Conservation (phyloP, 2,329 filamentous ascomycete genomes). For the Ophiostoma ips region DNA sequence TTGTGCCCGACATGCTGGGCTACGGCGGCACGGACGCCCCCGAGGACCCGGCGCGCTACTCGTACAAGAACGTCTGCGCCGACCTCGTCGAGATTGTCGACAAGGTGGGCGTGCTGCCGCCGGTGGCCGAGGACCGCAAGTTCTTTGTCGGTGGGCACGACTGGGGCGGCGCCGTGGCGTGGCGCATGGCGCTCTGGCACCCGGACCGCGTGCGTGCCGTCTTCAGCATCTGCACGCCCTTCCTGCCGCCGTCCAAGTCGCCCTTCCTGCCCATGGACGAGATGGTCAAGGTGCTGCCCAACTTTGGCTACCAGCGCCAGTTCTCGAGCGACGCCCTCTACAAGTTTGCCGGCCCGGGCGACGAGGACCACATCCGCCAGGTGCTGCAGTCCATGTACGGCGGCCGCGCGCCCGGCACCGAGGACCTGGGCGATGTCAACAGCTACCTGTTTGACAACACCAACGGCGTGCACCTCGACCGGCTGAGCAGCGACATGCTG, state of each 20-base stretch:
- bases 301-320: conserved; percentile 77
- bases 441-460: conserved; percentile 39
- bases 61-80: conserved; percentile 54
- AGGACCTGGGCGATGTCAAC: conserved; percentile 20
- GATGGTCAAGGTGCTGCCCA: conserved; percentile 43
- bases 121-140: conserved; percentile 21
- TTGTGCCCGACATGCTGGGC: conserved; percentile 76
- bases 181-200: conserved; percentile 59
- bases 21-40: conserved; percentile 68
- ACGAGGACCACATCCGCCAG: conserved; percentile 41
- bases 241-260: conserved; percentile 34
- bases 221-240: conserved; percentile 74
- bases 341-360: conserved; percentile 35
- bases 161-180: conserved; percentile 70
- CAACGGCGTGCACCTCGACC: conserved; percentile 49
- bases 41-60: conserved; percentile 47
- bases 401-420: conserved; percentile 34
- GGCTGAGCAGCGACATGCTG: conserved; percentile 29
- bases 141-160: conserved; percentile 83
- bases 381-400: conserved; percentile 64
- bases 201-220: conserved; percentile 59
- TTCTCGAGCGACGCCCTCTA: conserved; percentile 54
- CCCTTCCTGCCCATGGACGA: conserved; percentile 41
- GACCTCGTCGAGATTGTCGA: conserved; percentile 62
- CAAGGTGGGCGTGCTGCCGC: conserved; percentile 33